phyloP scores from a whole-genome alignment of 2,329 filamentous ascomycete species.

The Exophiala lecanii-corni region DNA sequence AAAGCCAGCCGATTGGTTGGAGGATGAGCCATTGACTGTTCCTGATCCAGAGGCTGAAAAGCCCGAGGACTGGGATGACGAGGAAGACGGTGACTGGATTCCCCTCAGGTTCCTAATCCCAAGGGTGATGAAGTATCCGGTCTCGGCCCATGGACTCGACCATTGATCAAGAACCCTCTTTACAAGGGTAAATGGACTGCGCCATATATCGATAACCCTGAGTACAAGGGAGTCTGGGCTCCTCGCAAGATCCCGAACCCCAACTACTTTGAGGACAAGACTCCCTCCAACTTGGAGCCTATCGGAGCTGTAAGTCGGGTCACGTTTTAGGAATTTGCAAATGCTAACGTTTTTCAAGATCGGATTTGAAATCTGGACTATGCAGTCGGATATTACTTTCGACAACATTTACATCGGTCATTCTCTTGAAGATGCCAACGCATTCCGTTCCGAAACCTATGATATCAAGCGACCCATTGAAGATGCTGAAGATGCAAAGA shows the following conservation, averaged over 20 bases:
- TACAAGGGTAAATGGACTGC: conserved; percentile 99
- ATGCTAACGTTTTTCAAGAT: conserved; percentile 52
- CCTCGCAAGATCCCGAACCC: conserved; percentile 97
- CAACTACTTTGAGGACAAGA: conserved; percentile 94
- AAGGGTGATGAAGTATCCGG: conserved; percentile 92
- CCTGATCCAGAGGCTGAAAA: conserved; percentile 93
- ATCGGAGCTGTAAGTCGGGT: conserved; percentile 79
- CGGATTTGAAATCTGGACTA: conserved; percentile 99
- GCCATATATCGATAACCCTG: conserved; percentile 91
- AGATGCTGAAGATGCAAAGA: conserved; percentile 68
- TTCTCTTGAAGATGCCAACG: conserved; percentile 85
- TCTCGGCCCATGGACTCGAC: conserved; percentile 87
- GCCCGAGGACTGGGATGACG: conserved; percentile 99
- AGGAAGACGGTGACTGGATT: conserved; percentile 98
- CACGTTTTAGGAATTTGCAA: neutral
- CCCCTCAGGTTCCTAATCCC: conserved; percentile 88
- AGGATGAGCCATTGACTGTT: conserved; percentile 74
- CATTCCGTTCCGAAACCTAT: conserved; percentile 84
- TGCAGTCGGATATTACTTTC: conserved; percentile 98
- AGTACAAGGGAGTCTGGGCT: conserved; percentile 93
- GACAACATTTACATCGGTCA: conserved; percentile 99
- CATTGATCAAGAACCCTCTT: conserved; percentile 86
- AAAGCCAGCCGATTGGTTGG: conserved; percentile 94
- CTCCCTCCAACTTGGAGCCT: conserved; percentile 91
- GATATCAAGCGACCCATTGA: conserved; percentile 82